A percentile compares a stretch with the other conserved stretches of the same genome.
Conservation (phyloP, 306 rosid species). For the Malus asiatica region DNA sequence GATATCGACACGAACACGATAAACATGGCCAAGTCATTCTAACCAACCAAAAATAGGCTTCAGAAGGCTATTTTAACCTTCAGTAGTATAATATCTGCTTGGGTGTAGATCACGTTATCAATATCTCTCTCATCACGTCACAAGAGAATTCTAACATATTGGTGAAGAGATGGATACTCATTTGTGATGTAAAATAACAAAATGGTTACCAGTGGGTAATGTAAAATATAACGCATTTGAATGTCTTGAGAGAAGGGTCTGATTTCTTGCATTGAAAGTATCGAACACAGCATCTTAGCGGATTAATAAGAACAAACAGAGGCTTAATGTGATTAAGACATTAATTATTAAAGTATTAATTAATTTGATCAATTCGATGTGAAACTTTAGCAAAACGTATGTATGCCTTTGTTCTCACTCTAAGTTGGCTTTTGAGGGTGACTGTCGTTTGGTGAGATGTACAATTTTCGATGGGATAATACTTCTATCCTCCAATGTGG, state of each 20-base stretch:
- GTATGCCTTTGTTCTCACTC: neutral
- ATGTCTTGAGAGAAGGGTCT: neutral
- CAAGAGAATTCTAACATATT: no score
- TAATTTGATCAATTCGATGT: neutral
- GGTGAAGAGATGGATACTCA: neutral
- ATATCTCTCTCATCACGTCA: no score
- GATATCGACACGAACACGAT: no score
- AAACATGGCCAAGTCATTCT: neutral
- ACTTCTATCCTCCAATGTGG: no score
- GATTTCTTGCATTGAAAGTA: neutral
- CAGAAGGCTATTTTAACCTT: neutral
- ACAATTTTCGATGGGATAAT: neutral
- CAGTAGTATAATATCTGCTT: neutral
- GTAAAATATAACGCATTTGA: neutral
- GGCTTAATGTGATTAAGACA: neutral
- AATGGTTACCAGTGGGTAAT: neutral
- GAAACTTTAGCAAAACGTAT: neutral
- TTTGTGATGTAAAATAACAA: no score
- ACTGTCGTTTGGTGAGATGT: neutral
- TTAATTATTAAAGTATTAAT: neutral
- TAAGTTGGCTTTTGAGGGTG: neutral
- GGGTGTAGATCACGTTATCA: neutral
- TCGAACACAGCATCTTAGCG: neutral
- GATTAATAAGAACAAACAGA: neutral
- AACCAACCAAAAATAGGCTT: slow-evolving; percentile 3